These are phyloP conservation scores for Zygosaccharomyces lentus DNA, from an alignment of 805 yeast genomes.

Conservation along the genomic window DNA sequence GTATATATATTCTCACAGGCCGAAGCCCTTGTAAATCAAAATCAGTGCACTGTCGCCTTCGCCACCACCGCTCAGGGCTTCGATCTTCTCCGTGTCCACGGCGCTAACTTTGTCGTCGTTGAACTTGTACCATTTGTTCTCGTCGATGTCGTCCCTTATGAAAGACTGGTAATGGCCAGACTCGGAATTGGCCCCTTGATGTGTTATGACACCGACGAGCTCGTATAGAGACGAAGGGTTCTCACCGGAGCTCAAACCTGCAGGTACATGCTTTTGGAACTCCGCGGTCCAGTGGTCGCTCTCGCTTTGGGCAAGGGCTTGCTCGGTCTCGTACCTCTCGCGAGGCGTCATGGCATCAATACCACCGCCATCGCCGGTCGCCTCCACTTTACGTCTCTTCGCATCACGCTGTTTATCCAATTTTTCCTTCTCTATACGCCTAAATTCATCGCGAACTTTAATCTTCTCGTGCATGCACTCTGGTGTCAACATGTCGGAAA, in stretches of 20 bases:
- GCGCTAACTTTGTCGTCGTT: constrained; percentile 84
- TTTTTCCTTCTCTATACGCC: constrained; percentile 69
- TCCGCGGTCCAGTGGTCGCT: constrained; percentile 48
- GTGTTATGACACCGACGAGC: constrained; percentile 78
- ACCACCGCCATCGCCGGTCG: constrained; percentile 9
- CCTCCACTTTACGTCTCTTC: constrained; percentile 47
- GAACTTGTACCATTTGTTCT: constrained; percentile 87
- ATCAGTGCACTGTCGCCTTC: constrained; percentile 95
- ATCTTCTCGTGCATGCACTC: constrained; percentile 62
- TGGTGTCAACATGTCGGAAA: constrained; percentile 81
- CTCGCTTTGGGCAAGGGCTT: constrained; percentile 42
- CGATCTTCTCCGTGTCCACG: constrained; percentile 79
- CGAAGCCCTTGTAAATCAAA: constrained; percentile 78
- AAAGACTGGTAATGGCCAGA: constrained; percentile 96
- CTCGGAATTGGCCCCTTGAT: constrained; percentile 92
- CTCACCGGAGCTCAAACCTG: constrained; percentile 52
- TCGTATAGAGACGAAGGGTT: constrained; percentile 88
- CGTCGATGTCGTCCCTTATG: constrained; percentile 67
- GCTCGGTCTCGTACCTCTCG: constrained; percentile 54
- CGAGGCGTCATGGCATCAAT: constrained; percentile 40
- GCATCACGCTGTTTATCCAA: constrained; percentile 68
- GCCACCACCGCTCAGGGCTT: constrained; percentile 91
- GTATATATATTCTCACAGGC: constrained; percentile 39
- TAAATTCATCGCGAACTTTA: constrained; percentile 69
- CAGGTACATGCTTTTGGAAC: constrained; percentile 44